These are phyloP conservation scores for Vigna mungo DNA, from an alignment of 306 rosid genomes.

Conservation along the genomic window DNA sequence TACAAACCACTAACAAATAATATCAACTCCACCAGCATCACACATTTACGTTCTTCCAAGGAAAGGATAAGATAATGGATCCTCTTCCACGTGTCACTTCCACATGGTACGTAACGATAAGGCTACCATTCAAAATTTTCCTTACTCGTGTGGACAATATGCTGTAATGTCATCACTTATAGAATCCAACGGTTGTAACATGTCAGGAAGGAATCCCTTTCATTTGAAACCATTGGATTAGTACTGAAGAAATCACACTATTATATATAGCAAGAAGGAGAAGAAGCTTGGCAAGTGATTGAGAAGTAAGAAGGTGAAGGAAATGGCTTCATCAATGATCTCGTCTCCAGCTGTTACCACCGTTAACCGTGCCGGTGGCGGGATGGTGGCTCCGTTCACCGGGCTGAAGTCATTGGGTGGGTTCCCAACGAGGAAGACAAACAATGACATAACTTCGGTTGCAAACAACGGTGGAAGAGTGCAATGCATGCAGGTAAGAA, in stretches of 20 bases:
- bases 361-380: constrained; percentile 58
- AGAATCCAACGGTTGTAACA: constrained; percentile 47
- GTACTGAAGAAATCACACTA: neutral
- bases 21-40: constrained; percentile 51
- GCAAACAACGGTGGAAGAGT: constrained; percentile 80
- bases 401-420: constrained; percentile 73
- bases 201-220: constrained; percentile 21
- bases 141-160: constrained; percentile 50
- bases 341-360: constrained; percentile 64
- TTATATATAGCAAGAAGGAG: constrained; percentile 50
- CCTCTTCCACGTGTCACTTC: constrained; percentile 59
- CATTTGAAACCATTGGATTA: constrained; percentile 46
- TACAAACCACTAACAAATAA: constrained; percentile 17
- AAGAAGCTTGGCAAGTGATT: neutral
- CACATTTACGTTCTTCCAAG: constrained; percentile 45
- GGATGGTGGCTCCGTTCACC: constrained; percentile 68
- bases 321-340: constrained; percentile 72
- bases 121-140: constrained; percentile 49
- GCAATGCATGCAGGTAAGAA: constrained; percentile 67
- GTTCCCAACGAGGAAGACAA: constrained; percentile 68
- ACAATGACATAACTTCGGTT: constrained; percentile 70
- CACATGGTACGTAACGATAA: constrained; percentile 58
- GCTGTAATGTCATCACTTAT: constrained; percentile 36
- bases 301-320: constrained; percentile 19
- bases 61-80: constrained; percentile 56